phyloP scores from a whole-genome alignment of 306 rosid species.

The Quillaja saponaria region DNA sequence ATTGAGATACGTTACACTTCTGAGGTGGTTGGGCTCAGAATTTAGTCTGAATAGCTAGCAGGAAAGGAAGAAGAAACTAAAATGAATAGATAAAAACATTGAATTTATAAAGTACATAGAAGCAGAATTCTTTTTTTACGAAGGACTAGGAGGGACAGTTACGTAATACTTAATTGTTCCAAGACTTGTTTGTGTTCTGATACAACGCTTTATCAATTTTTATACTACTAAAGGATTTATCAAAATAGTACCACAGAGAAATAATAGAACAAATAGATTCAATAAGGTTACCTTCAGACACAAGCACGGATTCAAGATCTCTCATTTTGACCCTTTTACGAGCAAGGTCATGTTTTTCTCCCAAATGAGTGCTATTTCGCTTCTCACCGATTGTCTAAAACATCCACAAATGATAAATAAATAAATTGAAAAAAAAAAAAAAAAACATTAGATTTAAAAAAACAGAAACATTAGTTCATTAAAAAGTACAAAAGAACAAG shows the following conservation, averaged over 20 bases:
- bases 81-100: no score
- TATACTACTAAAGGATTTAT: no score
- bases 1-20: neutral
- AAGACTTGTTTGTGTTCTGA: neutral
- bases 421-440: neutral
- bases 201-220: neutral
- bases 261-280: neutral
- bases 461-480: neutral
- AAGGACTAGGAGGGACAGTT: neutral
- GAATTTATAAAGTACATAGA: no score
- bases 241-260: neutral
- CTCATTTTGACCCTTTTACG: slow-evolving; percentile 67
- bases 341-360: slow-evolving; percentile 33
- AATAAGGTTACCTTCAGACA: slow-evolving; percentile 51
- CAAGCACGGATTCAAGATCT: slow-evolving; percentile 62
- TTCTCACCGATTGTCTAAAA: slow-evolving; percentile 54
- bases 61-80: no score
- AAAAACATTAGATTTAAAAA: neutral
- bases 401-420: slow-evolving; percentile 4
- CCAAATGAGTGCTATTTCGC: slow-evolving; percentile 40
- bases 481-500: slow-evolving; percentile 15
- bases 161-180: slow-evolving; percentile 3
- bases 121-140: neutral
- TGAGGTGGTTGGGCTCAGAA: neutral
- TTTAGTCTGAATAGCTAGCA: no score